phyloP scores from a whole-genome alignment of 2,329 filamentous ascomycete genomes.

The Nigrospora sphaerica region DNA sequence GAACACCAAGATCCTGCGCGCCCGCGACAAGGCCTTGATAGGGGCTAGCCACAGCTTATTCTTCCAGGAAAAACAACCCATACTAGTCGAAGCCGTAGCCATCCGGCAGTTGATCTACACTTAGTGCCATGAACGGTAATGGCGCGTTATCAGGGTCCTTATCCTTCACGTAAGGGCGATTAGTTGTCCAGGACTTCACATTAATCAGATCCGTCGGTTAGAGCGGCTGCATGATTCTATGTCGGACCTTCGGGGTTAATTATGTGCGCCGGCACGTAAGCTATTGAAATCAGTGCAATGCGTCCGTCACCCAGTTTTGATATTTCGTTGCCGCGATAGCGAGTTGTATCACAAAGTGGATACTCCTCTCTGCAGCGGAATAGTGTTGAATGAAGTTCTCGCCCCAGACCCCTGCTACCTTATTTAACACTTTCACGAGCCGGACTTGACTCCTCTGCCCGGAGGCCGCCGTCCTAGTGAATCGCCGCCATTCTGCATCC shows the following conservation, averaged over 20 bases:
- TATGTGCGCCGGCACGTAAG: not conserved
- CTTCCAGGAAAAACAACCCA: not conserved
- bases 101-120: not conserved
- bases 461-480: no score
- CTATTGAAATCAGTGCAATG: not conserved
- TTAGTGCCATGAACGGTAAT: not conserved
- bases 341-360: not conserved
- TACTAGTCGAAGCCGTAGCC: not conserved
- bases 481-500: no score
- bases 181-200: not conserved
- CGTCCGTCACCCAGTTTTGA: not conserved
- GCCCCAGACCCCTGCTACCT: no score
- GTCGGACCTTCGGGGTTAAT: not conserved
- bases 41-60: not conserved
- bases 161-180: not conserved
- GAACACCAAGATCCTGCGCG: not conserved
- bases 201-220: not conserved
- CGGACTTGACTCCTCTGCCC: no score
- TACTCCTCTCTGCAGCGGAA: not conserved
- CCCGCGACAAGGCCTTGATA: not conserved
- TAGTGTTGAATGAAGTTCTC: not conserved
- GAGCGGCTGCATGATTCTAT: not conserved
- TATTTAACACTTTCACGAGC: no score
- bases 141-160: not conserved
- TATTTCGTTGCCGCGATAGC: not conserved